These are phyloP conservation scores for Pezicula carpinea DNA, from an alignment of 2,329 filamentous ascomycete genomes.

Conservation along the genomic window DNA sequence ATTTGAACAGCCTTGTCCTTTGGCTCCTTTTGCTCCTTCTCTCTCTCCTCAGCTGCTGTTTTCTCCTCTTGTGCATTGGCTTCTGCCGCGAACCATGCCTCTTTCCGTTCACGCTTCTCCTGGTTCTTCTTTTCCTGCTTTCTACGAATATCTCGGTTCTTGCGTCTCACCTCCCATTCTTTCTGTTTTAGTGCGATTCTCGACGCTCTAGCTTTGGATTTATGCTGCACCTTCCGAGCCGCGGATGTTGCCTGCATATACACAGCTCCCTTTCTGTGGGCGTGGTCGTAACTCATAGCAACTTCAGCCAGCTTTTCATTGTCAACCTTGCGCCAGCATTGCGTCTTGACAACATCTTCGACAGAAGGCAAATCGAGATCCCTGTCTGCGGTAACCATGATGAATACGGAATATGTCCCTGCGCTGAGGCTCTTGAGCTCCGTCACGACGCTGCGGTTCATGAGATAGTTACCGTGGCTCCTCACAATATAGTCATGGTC, in stretches of 20 bases:
- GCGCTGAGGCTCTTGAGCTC: conserved; percentile 51
- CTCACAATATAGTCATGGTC: conserved; percentile 57
- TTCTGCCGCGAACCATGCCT: conserved; percentile 36
- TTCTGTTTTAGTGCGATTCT: conserved; percentile 42
- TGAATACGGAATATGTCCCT: conserved; percentile 52
- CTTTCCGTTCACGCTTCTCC: conserved; percentile 32
- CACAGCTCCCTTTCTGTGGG: conserved; percentile 52
- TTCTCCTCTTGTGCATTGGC: conserved; percentile 34
- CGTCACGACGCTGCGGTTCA: conserved; percentile 53
- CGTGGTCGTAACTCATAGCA: conserved; percentile 54
- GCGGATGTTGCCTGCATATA: conserved; percentile 47
- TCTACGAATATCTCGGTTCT: conserved; percentile 31
- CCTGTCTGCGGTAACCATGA: conserved; percentile 49
- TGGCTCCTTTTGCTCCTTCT: conserved; percentile 30
- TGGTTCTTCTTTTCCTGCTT: conserved; percentile 37
- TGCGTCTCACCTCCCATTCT: conserved; percentile 45
- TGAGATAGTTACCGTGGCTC: conserved; percentile 53
- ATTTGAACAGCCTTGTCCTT: conserved; percentile 23
- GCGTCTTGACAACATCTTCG: conserved; percentile 51
- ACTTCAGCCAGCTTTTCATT: conserved; percentile 57
- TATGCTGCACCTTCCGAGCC: conserved; percentile 27
- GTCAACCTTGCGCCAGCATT: conserved; percentile 41
- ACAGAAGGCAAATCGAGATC: conserved; percentile 39
- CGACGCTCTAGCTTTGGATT: conserved; percentile 26
- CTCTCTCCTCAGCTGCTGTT: conserved; percentile 34